phyloP scores from a whole-genome alignment of 805 yeast species.

The Kodamaea hsintzibuensis region DNA sequence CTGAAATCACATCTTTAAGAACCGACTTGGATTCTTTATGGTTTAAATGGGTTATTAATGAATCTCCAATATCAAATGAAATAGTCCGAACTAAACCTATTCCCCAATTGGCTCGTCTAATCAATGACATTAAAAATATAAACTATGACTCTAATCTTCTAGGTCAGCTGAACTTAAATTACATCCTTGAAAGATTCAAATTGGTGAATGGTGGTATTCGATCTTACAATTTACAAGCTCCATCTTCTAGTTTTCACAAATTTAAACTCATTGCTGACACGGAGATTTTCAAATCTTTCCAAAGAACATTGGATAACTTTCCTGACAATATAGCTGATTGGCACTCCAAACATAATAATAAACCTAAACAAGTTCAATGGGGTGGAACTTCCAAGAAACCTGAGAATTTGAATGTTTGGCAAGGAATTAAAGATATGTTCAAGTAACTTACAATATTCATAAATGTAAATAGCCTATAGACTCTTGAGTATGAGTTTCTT shows the following conservation, averaged over 20 bases:
- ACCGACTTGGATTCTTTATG: constrained; percentile 34
- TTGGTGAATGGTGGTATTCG: constrained; percentile 28
- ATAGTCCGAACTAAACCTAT: constrained; percentile 1
- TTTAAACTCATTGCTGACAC: constrained; percentile 30
- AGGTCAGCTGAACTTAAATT: constrained; percentile 13
- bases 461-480: not conserved
- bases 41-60: constrained; percentile 16
- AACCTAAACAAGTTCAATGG: constrained; percentile 1
- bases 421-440: constrained; percentile 21
- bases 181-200: constrained; percentile 23
- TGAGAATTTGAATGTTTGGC: constrained; percentile 23
- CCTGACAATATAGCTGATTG: constrained; percentile 16
- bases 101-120: constrained; percentile 1
- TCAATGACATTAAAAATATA: not conserved
- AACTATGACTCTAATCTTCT: not conserved
- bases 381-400: not conserved
- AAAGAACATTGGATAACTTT: constrained; percentile 17
- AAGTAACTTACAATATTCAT: not conserved
- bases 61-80: constrained; percentile 7
- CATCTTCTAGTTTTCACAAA: constrained; percentile 39
- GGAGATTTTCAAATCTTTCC: constrained; percentile 26
- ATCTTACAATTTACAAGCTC: constrained; percentile 40
- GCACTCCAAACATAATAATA: constrained; percentile 13
- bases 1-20: constrained; percentile 50
- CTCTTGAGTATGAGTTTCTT: too few relatives aligned